Conservation (phyloP, 768 basidiomycete genomes). For the Leccinum imitatum region DNA sequence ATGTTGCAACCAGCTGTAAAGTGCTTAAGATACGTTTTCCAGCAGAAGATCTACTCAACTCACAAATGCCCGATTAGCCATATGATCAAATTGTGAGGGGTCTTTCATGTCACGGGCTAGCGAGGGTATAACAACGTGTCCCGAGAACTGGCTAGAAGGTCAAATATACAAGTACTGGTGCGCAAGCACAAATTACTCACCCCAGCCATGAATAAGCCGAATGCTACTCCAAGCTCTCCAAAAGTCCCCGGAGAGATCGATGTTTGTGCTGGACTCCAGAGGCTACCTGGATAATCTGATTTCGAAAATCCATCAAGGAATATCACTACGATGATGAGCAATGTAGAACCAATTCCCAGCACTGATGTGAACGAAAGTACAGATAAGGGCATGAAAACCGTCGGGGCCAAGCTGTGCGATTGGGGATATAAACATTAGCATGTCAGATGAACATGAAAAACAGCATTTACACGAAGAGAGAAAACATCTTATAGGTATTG, state of each 20-base stretch:
- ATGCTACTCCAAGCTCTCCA: constrained; percentile 69
- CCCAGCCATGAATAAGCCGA: constrained; percentile 92
- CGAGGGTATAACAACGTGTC: constrained; percentile 90
- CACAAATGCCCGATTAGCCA: constrained; percentile 88
- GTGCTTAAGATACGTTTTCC: not conserved
- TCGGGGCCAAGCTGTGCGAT: constrained; percentile 69
- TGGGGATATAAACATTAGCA: constrained; percentile 2
- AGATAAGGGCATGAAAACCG: constrained; percentile 81
- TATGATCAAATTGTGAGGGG: constrained; percentile 73
- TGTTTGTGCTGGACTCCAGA: constrained; percentile 76
- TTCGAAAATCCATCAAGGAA: constrained; percentile 82
- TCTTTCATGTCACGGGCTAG: constrained; percentile 87
- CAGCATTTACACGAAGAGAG: constrained; percentile 61
- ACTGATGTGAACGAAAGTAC: constrained; percentile 88
- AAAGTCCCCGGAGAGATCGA: constrained; percentile 51
- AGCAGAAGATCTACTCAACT: constrained; percentile 27
- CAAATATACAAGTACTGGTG: not conserved
- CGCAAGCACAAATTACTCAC: constrained; percentile 40
- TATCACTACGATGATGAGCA: constrained; percentile 74
- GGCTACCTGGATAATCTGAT: constrained; percentile 70
- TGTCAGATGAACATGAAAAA: not conserved
- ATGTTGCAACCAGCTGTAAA: constrained; percentile 58
- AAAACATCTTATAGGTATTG: constrained; percentile 72
- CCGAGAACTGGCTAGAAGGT: constrained; percentile 61
- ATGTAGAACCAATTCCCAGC: constrained; percentile 76